These are phyloP conservation scores for Coemansia javaensis DNA, from an alignment of 192 early-diverging fungal species.

Conservation along the genomic window DNA sequence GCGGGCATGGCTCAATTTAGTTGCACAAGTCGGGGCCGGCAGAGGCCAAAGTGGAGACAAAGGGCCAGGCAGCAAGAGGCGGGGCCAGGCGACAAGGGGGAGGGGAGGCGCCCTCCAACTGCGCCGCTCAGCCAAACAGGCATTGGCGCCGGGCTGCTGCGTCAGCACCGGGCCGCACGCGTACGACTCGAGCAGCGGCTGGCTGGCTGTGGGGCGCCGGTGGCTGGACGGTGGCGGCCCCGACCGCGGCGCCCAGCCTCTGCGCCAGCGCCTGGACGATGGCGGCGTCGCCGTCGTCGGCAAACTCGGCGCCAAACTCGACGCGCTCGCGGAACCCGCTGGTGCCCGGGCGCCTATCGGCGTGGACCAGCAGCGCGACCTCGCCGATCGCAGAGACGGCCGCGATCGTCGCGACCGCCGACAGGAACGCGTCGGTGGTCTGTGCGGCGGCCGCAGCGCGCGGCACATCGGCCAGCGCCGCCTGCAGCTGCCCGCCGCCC, in stretches of 20 bases:
- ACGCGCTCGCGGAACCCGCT: constrained; percentile 28
- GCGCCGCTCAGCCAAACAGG: neutral
- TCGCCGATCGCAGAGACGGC: constrained; percentile 15
- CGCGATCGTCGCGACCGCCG: constrained; percentile 12
- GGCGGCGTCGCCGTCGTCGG: constrained; percentile 10
- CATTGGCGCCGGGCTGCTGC: neutral
- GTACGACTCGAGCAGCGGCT: constrained; percentile 8
- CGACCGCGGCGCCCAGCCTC: constrained; percentile 9
- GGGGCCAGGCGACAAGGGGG: no score
- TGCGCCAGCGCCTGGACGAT: constrained; percentile 15
- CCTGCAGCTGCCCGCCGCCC: neutral
- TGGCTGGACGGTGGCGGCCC: neutral
- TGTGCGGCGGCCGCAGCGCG: constrained; percentile 8
- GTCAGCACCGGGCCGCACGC: constrained; percentile 26
- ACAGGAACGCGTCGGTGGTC: constrained; percentile 30
- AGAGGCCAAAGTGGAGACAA: no score
- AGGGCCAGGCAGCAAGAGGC: no score
- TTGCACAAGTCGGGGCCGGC: no score
- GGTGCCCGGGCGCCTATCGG: constrained; percentile 34
- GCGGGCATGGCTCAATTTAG: neutral
- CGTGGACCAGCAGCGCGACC: constrained; percentile 14
- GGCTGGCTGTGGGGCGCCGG: no score
- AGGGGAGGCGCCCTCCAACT: neutral
- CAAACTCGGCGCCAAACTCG: constrained; percentile 35
- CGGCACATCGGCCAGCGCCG: constrained; percentile 1